Base-by-base conservation (phyloP, 306 rosid species). In the Medicago lupulina region DNA sequence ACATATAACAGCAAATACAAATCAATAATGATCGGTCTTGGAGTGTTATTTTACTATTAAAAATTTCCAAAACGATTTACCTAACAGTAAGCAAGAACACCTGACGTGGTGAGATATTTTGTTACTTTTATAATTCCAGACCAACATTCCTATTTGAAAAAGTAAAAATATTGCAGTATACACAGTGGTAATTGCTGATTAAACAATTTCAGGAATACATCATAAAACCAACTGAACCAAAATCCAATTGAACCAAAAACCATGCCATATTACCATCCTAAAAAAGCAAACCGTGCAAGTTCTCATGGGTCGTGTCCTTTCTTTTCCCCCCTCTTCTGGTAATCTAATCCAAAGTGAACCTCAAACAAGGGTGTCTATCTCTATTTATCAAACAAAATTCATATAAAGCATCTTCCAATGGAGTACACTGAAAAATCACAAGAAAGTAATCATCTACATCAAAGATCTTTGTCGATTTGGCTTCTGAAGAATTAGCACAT, bases 391-490 rank as follows among this genome's bases (percentile, higher is more conserved):
- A 74, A 72, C 46, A 77, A 74, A 72, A 43, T 53, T 54, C 79
- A 76, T 21, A 49, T 38, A 78, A 61, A 75, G 64, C 77, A 59
- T 60, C 50, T 58, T 77, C 76, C 38, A 62, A 38, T 61, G 2
- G 54, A 54, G 53, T 60, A 71, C 44, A 75, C 46, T 53, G 76
- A 71, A 54, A 54, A 78, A 46, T 76, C 71, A 76, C 23, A 81
- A 55, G 39, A 67, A 78, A 79, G 73, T 60, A 80, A 66, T 60
- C 81, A 47, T 82, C 87, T 80, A 76, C 61, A 59, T 50, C 73
- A 67, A 78, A 70, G 74, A 67, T 75, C 79, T 59, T 73, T 23
- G 86, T 86, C 81, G 78, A 77, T 67, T 70, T 73, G 63, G 78
- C 79, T 67, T 69, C 83, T 65, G 80, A 70, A 64, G 73, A 72